phyloP scores from a whole-genome alignment of 208 protist species.

The Porcisia hertigi region DNA sequence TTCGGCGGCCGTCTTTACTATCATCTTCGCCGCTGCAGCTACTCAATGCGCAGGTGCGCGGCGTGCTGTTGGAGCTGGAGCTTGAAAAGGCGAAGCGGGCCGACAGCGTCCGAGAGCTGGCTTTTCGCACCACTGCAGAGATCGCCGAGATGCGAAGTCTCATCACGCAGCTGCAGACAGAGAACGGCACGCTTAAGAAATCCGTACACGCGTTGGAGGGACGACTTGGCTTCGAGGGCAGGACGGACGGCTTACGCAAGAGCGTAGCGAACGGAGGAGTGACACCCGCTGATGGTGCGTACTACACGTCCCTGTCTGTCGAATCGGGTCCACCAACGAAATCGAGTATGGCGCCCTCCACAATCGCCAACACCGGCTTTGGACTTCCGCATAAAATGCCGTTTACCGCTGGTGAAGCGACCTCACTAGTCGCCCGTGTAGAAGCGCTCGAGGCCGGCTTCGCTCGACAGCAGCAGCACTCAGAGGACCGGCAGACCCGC shows the following conservation, averaged over 20 bases:
- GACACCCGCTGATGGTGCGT: not conserved
- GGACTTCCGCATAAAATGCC: not conserved
- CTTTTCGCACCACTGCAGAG: constrained; percentile 38
- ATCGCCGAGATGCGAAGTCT: constrained; percentile 54
- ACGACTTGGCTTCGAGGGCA: constrained; percentile 26
- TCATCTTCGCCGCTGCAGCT: constrained; percentile 30
- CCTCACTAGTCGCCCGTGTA: constrained; percentile 37
- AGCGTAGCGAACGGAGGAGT: not conserved
- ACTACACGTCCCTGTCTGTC: not conserved
- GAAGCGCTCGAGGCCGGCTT: constrained; percentile 53
- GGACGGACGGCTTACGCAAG: not conserved
- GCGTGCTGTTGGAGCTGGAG: constrained; percentile 62
- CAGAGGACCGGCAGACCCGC: constrained; percentile 54
- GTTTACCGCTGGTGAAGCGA: not conserved
- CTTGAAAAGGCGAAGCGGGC: constrained; percentile 69
- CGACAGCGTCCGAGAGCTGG: constrained; percentile 57
- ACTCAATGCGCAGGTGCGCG: constrained; percentile 54
- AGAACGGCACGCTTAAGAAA: constrained; percentile 58
- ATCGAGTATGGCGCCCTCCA: not conserved
- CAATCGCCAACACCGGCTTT: constrained; percentile 21
- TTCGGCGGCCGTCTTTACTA: not conserved
- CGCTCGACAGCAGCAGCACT: constrained; percentile 42
- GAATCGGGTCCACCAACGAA: not conserved
- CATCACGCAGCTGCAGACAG: constrained; percentile 57
- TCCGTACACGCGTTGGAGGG: constrained; percentile 59